Percentiles rank a stretch among this genome's conserved stretches.
Evolutionary conservation across 208 protist species (phyloP).

Genomic region (Trichomonas gallinae): DNA sequence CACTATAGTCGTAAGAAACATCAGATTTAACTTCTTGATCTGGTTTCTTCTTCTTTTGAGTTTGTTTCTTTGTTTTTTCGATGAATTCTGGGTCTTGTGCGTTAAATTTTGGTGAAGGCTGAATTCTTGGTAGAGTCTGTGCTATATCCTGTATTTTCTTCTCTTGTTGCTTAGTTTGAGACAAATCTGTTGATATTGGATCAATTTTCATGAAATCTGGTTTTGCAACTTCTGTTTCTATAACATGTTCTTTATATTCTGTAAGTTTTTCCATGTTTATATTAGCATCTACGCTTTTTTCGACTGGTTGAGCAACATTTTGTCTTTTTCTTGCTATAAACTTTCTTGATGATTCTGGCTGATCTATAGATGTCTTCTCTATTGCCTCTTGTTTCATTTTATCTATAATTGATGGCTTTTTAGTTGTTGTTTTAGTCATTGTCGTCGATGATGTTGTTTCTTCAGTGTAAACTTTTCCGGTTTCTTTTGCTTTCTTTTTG

Average conservation of each 20-base stretch:
- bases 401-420: background rate
- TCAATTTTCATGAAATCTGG: too few relatives aligned
- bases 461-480: background rate
- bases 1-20: background rate
- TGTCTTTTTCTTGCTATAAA: background rate
- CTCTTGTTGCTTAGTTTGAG: background rate
- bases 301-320: background rate
- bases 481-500: background rate
- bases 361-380: background rate
- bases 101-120: background rate
- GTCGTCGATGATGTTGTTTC: background rate
- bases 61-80: background rate
- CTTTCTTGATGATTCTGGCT: background rate
- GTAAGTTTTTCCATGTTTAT: background rate
- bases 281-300: background rate
- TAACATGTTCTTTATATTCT: background rate
- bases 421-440: background rate
- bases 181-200: background rate
- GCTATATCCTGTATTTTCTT: background rate
- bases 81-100: background rate
- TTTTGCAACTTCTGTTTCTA: background rate
- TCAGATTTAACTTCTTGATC: background rate
- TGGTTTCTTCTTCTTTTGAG: background rate
- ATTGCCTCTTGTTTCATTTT: background rate
- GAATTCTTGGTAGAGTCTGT: background rate